Conservation (phyloP, 2,329 filamentous ascomycete species). For the Beauveria rudraprayagi region DNA sequence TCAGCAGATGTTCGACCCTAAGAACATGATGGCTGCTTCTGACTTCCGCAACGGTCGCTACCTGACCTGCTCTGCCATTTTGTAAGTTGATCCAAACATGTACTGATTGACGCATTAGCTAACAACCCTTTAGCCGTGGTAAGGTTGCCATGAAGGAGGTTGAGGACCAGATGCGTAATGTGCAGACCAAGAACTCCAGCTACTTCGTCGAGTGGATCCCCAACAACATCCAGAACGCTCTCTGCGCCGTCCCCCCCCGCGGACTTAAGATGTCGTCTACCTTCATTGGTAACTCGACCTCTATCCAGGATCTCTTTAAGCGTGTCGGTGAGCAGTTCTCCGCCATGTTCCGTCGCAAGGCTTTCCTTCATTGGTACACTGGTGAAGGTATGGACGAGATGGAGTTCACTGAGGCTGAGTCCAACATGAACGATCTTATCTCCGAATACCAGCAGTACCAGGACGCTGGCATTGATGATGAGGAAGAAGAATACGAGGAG, state of each 20-base stretch:
- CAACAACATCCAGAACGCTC: constrained; percentile 99
- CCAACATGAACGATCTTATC: constrained; percentile 99
- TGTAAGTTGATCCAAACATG: constrained; percentile 50
- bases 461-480: constrained; percentile 94
- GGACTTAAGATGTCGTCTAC: constrained; percentile 99
- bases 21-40: constrained; percentile 99
- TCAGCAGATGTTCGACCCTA: constrained; percentile 99
- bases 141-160: constrained; percentile 99
- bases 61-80: constrained; percentile 98
- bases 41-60: constrained; percentile 99
- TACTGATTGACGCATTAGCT: constrained; percentile 11
- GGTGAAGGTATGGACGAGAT: constrained; percentile 99
- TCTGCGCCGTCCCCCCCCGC: constrained; percentile 96
- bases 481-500: constrained; percentile 47
- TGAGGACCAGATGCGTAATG: constrained; percentile 99
- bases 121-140: constrained; percentile 58
- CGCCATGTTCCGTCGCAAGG: constrained; percentile 99
- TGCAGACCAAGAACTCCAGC: constrained; percentile 98
- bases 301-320: constrained; percentile 99
- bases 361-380: constrained; percentile 99
- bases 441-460: constrained; percentile 99
- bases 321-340: constrained; percentile 99
- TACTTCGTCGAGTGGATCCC: constrained; percentile 99
- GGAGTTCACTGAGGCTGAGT: constrained; percentile 99
- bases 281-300: constrained; percentile 98